Percentiles rank a stretch among this genome's conserved stretches.
Evolutionary conservation across 768 basidiomycete genomes (phyloP).

Genomic region (Lactifluus pinguis): DNA sequence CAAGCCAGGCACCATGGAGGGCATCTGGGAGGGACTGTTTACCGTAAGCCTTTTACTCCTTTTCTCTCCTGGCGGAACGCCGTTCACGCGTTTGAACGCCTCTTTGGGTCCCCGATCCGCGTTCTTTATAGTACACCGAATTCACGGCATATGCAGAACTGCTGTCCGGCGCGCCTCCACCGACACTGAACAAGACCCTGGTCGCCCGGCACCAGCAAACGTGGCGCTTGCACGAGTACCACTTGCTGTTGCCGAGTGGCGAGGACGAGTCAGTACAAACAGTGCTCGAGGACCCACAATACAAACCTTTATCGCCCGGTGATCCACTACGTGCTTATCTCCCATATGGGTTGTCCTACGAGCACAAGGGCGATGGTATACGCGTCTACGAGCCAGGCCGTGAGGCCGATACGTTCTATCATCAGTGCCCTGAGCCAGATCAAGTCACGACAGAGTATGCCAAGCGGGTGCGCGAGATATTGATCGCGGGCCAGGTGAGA

Average conservation of each 20-base stretch:
- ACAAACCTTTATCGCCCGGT: slow-evolving; percentile 40
- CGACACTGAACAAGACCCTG: slow-evolving; percentile 58
- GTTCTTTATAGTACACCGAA: slow-evolving; percentile 53
- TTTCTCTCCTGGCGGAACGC: background rate
- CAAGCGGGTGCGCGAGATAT: slow-evolving; percentile 43
- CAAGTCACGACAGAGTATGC: slow-evolving; percentile 17
- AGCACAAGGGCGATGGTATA: slow-evolving; percentile 40
- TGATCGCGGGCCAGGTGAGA: slow-evolving; percentile 65
- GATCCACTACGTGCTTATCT: slow-evolving; percentile 57
- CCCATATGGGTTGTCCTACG: slow-evolving; percentile 42
- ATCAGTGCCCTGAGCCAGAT: slow-evolving; percentile 18
- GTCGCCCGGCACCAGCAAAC: slow-evolving; percentile 84
- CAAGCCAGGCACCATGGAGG: slow-evolving; percentile 60
- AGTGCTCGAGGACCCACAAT: background rate
- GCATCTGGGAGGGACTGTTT: slow-evolving; percentile 74
- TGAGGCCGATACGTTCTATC: slow-evolving; percentile 22
- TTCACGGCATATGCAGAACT: slow-evolving; percentile 78
- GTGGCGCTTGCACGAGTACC: slow-evolving; percentile 78
- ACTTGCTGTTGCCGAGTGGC: slow-evolving; percentile 33
- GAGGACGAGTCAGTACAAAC: slow-evolving; percentile 23
- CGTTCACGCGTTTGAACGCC: background rate
- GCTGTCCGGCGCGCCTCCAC: slow-evolving; percentile 57
- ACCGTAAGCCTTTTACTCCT: slow-evolving; percentile 38
- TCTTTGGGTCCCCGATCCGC: background rate
- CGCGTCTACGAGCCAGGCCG: slow-evolving; percentile 38